phyloP scores from a whole-genome alignment of 1,284 basidiomycete genomes.

The Cutaneotrichosporon cutaneum region DNA sequence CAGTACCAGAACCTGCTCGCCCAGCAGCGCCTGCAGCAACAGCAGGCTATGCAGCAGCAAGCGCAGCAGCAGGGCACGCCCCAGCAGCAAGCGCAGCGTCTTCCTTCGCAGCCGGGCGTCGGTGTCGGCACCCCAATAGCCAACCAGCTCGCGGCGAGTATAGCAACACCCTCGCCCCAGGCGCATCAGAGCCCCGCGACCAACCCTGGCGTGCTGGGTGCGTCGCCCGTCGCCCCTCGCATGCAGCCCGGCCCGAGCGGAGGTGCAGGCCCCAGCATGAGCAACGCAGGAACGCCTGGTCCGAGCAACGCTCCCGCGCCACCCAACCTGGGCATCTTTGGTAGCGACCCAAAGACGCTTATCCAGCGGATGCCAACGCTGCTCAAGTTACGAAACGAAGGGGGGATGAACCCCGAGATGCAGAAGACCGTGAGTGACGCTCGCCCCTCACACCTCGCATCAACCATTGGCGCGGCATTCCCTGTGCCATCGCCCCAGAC shows the following conservation, averaged over 20 bases:
- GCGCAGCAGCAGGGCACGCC: constrained; percentile 19
- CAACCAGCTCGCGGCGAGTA: constrained; percentile 12
- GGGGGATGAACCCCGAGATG: constrained; percentile 23
- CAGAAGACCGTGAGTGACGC: constrained; percentile 20
- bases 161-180: constrained; percentile 23
- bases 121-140: constrained; percentile 18
- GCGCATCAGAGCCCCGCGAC: constrained; percentile 23
- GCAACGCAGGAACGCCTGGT: constrained; percentile 15
- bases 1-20: constrained; percentile 24
- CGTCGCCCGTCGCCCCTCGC: constrained; percentile 22
- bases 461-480: neutral
- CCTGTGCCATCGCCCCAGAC: neutral
- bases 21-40: constrained; percentile 21
- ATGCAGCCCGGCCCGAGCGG: constrained; percentile 26
- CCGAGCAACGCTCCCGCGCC: constrained; percentile 2
- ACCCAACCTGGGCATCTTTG: constrained; percentile 17
- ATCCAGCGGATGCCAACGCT: constrained; percentile 24
- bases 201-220: constrained; percentile 17
- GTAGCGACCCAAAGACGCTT: constrained; percentile 19
- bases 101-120: constrained; percentile 15
- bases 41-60: constrained; percentile 12
- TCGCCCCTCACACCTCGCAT: neutral
- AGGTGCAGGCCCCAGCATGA: constrained; percentile 19
- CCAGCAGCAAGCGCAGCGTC: constrained; percentile 19
- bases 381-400: constrained; percentile 22